Evolutionary conservation across 371 early-diverging fungal species (phyloP), one percentile per base, ranked within the genome.

Genomic region (Mortierella sp.): DNA sequence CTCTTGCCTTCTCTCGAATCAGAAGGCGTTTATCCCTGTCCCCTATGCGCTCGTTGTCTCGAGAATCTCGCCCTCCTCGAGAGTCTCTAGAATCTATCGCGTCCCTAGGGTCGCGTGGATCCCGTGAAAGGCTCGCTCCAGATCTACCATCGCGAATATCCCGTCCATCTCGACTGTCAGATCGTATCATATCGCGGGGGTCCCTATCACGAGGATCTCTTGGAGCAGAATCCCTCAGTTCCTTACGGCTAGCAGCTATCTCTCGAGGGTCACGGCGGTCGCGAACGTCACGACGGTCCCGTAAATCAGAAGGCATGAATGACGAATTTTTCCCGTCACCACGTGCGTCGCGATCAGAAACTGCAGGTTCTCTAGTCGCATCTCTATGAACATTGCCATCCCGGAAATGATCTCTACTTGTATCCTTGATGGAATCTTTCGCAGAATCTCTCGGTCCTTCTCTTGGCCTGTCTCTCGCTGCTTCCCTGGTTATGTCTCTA

Each of bases 141-240:
- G 67, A 11, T 16, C 72, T 24, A 53, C 71, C 65, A 43, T 74
- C 74, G 7, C 68, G 63, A 11, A 65, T 62, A 50, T 74, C 74
- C 4, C 68, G 63, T 15, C 71, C 65, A 50, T 74, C 74, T 15
- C 68, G 63, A 11, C 65, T 58, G 50, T 76, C 70, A 1, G 41
- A 53, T 15, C 57, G 64, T n/a, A 52, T 43, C 50, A 59, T 22
- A 0, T 76, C 77, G 3, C 70, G 24, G 32, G 55, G 43, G 8
- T 70, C 80, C 53, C 77, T 48, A 13, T 79, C 80, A 1, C 80
- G 74, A 43, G 74, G 74, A 43, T 79, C 80, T 47, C 80, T 64
- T 6, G 78, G 78, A 0, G 78, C 78, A 24, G 71, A 70, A 45
- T 79, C 74, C 2, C 80, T 63, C 47, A 79, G 60, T n/a, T 78